phyloP scores from a whole-genome alignment of 176 grass and related monocot genomes.

The Zea mays region Zm-B73-REFERENCE-NAM-5.0 NC_050097.1:18107001-18107500 shows the following conservation, averaged over 20 bases:
- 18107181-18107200: slow-evolving; percentile 39
- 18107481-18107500: slow-evolving; percentile 37
- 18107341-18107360: slow-evolving; percentile 30
- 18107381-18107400: slow-evolving; percentile 48
- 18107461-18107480: slow-evolving; percentile 20
- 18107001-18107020: slow-evolving; percentile 59
- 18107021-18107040: slow-evolving; percentile 46
- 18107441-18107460: neutral
- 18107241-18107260: slow-evolving; percentile 40
- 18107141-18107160: slow-evolving; percentile 35
- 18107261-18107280: slow-evolving; percentile 53
- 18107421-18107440: neutral
- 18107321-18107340: slow-evolving; percentile 4
- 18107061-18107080: slow-evolving; percentile 45
- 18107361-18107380: slow-evolving; percentile 34
- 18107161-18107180: slow-evolving; percentile 46
- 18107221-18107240: slow-evolving; percentile 31
- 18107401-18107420: slow-evolving; percentile 39
- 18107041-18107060: slow-evolving; percentile 24
- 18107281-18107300: slow-evolving; percentile 37
- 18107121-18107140: slow-evolving; percentile 53
- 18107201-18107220: slow-evolving; percentile 14
- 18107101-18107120: slow-evolving; percentile 35
- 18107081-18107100: neutral
- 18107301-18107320: slow-evolving; percentile 15